Evolutionary conservation across 306 rosid genomes (phyloP), one percentile per base, ranked within the genome.

Genomic region (Vigna angularis): DNA sequence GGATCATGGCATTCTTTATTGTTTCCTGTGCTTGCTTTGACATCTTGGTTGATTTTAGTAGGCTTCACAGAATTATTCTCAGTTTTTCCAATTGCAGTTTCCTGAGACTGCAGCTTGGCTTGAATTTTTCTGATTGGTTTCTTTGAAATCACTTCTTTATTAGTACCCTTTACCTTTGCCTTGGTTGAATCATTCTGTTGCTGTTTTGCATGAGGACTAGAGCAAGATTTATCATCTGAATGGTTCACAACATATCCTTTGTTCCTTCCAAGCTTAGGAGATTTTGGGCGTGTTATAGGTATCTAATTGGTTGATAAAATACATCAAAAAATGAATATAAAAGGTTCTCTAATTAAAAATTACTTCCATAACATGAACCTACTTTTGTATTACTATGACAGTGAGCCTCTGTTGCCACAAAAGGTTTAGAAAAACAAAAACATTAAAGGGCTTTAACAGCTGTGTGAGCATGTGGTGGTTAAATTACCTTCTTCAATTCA

Each of bases 251-350:
- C 63, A 80, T 77, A 74, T 82, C 70, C 83, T 80, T 92, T 93
- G 81, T 79, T 24, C 83, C 99, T 86, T 82, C 99, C 98, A 6
- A 95, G 94, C 89, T 91, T 95, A 6, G 99, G 99, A 45, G 99
- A 95, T 85, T n/a, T 93, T 36, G 99, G 79, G 9, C 98, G 91
- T 13, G 98, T 93, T 28, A 89, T 95, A 2, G 99, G 99, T 75
- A 93, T 91, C 99, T 95, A 52, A 13, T 81, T 49, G 36, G 57
- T 24, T 45, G 48, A 86, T 34, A 70, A 56, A 75, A 47, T 22
- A 22, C 80, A 57, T 68, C 20, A 75, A 15, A 61, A 11, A 63
- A 36, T 20, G 72, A 68, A 38, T 12, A 32, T 42, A 9, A 12
- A 66, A 66, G 65, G 13, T 38, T 65, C 57, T 58, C 65, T 5